These are phyloP conservation scores for Zymoseptoria pseudotritici DNA, from an alignment of 2,329 filamentous ascomycete species.

Conservation along the genomic window DNA sequence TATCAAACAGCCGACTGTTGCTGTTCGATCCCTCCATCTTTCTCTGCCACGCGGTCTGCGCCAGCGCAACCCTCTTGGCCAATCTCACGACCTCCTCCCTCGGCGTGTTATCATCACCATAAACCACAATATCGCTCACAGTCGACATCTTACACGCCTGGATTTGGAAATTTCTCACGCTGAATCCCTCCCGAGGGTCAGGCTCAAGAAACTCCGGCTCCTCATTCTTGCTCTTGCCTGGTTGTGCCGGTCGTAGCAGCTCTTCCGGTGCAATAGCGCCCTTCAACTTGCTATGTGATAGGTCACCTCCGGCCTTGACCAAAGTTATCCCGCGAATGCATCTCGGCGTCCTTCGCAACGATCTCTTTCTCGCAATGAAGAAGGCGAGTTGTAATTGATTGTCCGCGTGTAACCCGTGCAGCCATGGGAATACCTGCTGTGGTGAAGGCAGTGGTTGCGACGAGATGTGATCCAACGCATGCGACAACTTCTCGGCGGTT, in stretches of 20 bases:
- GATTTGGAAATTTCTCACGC: conserved; percentile 94
- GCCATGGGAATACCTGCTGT: conserved; percentile 87
- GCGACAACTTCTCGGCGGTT: conserved; percentile 57
- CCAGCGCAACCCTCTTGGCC: conserved; percentile 58
- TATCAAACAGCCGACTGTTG: conserved; percentile 61
- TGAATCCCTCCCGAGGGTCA: conserved; percentile 86
- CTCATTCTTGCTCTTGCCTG: conserved; percentile 24
- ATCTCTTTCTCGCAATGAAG: conserved; percentile 70
- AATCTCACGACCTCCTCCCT: conserved; percentile 59
- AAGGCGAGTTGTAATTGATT: conserved; percentile 87
- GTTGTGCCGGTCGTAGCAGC: conserved; percentile 50
- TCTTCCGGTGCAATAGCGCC: conserved; percentile 79
- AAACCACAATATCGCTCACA: conserved; percentile 86
- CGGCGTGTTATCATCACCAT: conserved; percentile 63
- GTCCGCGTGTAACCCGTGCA: conserved; percentile 82
- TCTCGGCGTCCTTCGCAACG: conserved; percentile 61
- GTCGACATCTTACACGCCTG: conserved; percentile 82
- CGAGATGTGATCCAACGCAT: conserved; percentile 68
- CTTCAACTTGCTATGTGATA: conserved; percentile 68
- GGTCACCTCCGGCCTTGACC: conserved; percentile 80
- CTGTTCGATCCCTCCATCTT: conserved; percentile 47
- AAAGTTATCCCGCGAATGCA: conserved; percentile 76
- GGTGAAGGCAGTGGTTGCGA: conserved; percentile 77
- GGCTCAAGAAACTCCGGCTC: conserved; percentile 64
- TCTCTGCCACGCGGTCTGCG: conserved; percentile 68